Base-by-base conservation (phyloP, 2,329 filamentous ascomycete genomes). In the Arthrobotrys conoides region DNA sequence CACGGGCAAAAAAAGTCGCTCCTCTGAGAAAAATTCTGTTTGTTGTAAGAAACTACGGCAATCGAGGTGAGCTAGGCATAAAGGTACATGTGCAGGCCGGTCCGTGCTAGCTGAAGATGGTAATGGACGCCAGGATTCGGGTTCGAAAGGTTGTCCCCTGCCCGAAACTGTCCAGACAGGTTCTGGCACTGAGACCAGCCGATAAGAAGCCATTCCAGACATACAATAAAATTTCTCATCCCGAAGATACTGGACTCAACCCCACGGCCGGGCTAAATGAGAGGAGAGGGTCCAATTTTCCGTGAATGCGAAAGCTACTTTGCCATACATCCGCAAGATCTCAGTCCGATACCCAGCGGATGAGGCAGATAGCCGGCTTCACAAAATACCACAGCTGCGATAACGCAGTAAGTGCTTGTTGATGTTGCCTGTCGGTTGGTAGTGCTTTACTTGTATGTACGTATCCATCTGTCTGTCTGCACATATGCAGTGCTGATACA, bases 241-340 rank as follows among this genome's bases (percentile, higher is more conserved):
- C 72, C 57, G 61, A 70, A 71, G 38, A 49, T 30, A 49, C 44
- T 46, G 27, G 69, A 59, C 33, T 51, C 53, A 66, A 76, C 72
- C 72, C 72, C 72, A 76, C 72, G 72, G 72, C 72, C 72, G 72
- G 72, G 66, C 46, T 66, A 71, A 76, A 71, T 61, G 27, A 70
- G 69, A 66, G 48, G 53, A 59, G 53, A 59, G 63, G 55, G 66
- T 53, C 57, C 66, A 71, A 71, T 76, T 66, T 76, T 69, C 72
- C 72, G 72, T 69, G 66, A 48, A 49, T 71, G 66, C 72, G 69
- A 71, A 30, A 51, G 33, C 36, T 46, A 9, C 59, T 59, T 65
- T 70, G 57, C 66, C 71, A 70, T 70, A 70, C 41, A 55, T 46
- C 67, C 67, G 67, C 41, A 27, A 70, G 67, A 68, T 68, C 71